phyloP scores from a whole-genome alignment of 2,329 filamentous ascomycete genomes.

The Cercospora nicotianae region DNA sequence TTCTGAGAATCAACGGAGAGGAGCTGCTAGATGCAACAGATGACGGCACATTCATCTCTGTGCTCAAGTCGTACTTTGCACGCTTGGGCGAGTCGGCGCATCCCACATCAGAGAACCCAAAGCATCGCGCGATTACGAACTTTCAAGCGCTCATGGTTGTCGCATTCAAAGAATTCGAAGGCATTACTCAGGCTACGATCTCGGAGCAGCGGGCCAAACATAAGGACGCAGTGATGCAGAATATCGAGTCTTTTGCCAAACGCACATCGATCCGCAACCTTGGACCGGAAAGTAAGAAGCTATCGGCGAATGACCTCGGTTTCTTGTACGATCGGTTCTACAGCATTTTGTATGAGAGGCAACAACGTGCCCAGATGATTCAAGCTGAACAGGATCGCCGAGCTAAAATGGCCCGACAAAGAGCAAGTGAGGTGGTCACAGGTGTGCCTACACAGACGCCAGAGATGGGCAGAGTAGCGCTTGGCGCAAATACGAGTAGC shows the following conservation, averaged over 20 bases:
- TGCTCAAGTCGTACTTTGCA: constrained; percentile 92
- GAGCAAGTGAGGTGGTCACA: constrained; percentile 51
- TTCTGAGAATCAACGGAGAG: constrained; percentile 93
- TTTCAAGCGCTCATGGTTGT: constrained; percentile 99
- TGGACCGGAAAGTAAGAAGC: constrained; percentile 89
- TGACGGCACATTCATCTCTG: constrained; percentile 94
- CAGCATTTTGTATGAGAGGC: constrained; percentile 83
- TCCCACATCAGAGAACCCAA: constrained; percentile 91
- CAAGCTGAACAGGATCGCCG: constrained; percentile 68
- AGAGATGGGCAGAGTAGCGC: constrained; percentile 81
- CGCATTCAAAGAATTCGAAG: constrained; percentile 96
- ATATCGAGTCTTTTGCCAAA: constrained; percentile 96
- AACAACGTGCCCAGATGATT: constrained; percentile 76
- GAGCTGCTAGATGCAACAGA: constrained; percentile 90
- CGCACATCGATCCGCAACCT: constrained; percentile 94
- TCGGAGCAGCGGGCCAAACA: constrained; percentile 86
- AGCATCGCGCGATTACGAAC: constrained; percentile 86
- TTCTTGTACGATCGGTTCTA: constrained; percentile 95
- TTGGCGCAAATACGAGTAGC: constrained; percentile 83
- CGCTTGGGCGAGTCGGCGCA: constrained; percentile 93
- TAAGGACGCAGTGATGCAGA: constrained; percentile 90
- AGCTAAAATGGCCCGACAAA: constrained; percentile 62
- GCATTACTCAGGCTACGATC: constrained; percentile 90
- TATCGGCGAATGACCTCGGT: constrained; percentile 81
- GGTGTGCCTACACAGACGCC: constrained; percentile 53